phyloP scores from a whole-genome alignment of 1,139 yeast genomes.

The Sugiyamaella neomexicana region DNA sequence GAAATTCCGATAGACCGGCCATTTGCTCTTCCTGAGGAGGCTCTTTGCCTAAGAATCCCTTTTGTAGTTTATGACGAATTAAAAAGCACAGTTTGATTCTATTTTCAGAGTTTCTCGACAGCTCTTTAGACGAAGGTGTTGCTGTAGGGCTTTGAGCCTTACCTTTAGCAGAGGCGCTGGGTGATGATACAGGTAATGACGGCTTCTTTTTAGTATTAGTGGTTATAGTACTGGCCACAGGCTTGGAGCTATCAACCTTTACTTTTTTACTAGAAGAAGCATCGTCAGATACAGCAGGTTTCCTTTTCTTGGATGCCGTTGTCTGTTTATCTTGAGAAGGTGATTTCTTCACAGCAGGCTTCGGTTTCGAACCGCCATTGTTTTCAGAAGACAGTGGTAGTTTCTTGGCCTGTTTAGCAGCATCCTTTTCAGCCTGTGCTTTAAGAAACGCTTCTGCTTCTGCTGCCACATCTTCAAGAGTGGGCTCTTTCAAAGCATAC shows the following conservation, averaged over 20 bases:
- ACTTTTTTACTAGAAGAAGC: conserved; percentile 1
- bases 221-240: background rate
- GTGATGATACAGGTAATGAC: background rate
- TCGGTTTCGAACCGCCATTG: background rate
- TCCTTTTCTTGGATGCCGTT: conserved; percentile 8
- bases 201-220: too few relatives aligned
- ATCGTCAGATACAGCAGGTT: background rate
- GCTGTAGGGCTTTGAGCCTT: conserved; percentile 6
- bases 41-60: conserved; percentile 35
- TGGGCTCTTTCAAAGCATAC: conserved; percentile 44
- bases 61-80: conserved; percentile 39
- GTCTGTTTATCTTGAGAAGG: background rate
- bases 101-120: conserved; percentile 29
- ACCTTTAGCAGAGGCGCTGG: background rate
- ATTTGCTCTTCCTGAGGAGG: conserved; percentile 32
- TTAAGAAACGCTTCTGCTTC: conserved; percentile 8
- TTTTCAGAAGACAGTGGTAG: conserved; percentile 7
- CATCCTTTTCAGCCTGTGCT: conserved; percentile 17
- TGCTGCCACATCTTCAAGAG: conserved; percentile 30
- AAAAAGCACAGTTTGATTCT: conserved; percentile 30
- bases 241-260: background rate
- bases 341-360: conserved; percentile 12
- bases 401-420: conserved; percentile 24
- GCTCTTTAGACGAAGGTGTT: conserved; percentile 27
- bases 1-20: conserved; percentile 29